phyloP scores from a whole-genome alignment of 2,329 filamentous ascomycete species.

The Aspergillus eucalypticola region DNA sequence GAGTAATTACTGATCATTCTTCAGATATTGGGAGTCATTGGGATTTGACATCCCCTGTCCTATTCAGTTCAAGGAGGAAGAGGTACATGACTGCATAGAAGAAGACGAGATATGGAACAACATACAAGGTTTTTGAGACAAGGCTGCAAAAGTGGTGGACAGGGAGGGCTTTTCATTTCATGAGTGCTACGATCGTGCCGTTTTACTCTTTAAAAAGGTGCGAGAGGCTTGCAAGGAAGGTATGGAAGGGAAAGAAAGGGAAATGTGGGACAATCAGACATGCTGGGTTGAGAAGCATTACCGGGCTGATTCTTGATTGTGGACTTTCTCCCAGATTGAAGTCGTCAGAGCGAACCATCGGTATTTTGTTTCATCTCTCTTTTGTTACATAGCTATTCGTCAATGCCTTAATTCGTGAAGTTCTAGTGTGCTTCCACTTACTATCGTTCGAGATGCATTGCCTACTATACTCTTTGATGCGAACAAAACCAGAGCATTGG shows the following conservation, averaged over 20 bases:
- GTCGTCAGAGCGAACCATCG: too few species aligned
- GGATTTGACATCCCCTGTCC: slow-evolving; percentile 21
- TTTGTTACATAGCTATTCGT: too few species aligned
- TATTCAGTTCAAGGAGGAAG: slow-evolving; percentile 25
- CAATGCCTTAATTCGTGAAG: too few species aligned
- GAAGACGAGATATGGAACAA: slow-evolving; percentile 27
- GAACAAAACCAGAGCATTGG: too few species aligned
- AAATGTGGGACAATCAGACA: slow-evolving; percentile 35
- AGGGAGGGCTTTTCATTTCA: slow-evolving; percentile 42
- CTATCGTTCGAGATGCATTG: too few species aligned
- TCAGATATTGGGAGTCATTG: slow-evolving; percentile 24
- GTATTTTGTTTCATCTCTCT: too few species aligned
- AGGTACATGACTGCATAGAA: slow-evolving; percentile 17
- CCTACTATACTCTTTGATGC: too few species aligned
- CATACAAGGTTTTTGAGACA: slow-evolving; percentile 38
- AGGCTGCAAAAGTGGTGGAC: slow-evolving; percentile 27
- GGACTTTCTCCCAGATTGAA: too few species aligned
- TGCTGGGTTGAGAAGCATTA: slow-evolving; percentile 23
- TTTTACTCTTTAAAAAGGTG: slow-evolving; percentile 38
- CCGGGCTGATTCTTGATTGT: too few species aligned
- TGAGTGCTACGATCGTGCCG: slow-evolving; percentile 38
- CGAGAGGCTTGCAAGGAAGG: slow-evolving; percentile 33
- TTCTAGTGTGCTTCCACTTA: too few species aligned
- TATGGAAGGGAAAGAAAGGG: slow-evolving; percentile 34
- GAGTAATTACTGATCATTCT: background rate